Conservation (phyloP, 768 basidiomycete species). For the Sistotremastrum suecicum region DNA sequence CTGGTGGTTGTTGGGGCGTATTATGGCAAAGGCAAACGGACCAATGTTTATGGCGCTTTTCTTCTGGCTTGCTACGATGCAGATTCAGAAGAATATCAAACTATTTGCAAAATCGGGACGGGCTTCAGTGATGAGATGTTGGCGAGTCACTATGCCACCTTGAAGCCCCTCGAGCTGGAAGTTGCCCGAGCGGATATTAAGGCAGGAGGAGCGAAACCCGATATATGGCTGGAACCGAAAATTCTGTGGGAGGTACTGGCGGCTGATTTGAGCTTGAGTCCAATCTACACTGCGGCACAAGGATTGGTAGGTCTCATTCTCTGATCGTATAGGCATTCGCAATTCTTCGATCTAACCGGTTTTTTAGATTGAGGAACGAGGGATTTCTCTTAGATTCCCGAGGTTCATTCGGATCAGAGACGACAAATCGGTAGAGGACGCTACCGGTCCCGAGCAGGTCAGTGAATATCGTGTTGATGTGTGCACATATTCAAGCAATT, state of each 20-base stretch:
- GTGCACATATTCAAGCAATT: background rate
- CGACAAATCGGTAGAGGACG: conserved; percentile 86
- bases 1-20: conserved; percentile 96
- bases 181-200: conserved; percentile 75
- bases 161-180: conserved; percentile 62
- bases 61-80: conserved; percentile 92
- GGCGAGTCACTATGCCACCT: conserved; percentile 61
- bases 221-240: conserved; percentile 96
- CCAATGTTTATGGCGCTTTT: conserved; percentile 96
- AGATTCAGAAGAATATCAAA: conserved; percentile 89
- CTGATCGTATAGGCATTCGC: background rate
- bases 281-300: conserved; percentile 89
- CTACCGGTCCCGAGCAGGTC: conserved; percentile 87
- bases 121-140: conserved; percentile 92
- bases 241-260: conserved; percentile 97
- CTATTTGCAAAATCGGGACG: conserved; percentile 98
- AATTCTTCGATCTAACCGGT: background rate
- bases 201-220: conserved; percentile 86
- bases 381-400: conserved; percentile 93
- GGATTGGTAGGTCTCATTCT: conserved; percentile 48
- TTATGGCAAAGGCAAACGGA: conserved; percentile 95
- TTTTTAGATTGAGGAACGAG: conserved; percentile 65
- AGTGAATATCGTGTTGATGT: conserved; percentile 7
- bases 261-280: conserved; percentile 92
- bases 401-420: conserved; percentile 87